These are phyloP conservation scores for Tylopilus sp. DNA, from an alignment of 768 basidiomycete species.

Conservation along the genomic window DNA sequence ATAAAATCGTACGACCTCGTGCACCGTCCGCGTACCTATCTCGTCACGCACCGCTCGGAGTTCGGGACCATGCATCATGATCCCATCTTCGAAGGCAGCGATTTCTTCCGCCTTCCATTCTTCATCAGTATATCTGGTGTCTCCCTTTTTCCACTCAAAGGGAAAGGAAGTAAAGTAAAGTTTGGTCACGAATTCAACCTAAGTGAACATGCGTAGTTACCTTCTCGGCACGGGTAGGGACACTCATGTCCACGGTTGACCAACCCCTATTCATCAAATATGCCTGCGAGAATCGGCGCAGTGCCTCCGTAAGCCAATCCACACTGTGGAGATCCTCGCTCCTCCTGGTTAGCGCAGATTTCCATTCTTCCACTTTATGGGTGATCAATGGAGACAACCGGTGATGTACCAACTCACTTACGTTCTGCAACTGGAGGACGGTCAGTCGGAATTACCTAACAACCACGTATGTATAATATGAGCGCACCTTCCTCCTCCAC, in stretches of 20 bases:
- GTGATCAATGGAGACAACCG: slow-evolving; percentile 1
- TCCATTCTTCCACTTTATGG: slow-evolving; percentile 62
- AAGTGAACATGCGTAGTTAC: slow-evolving; percentile 36
- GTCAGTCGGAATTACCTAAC: slow-evolving; percentile 22
- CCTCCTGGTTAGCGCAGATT: slow-evolving; percentile 51
- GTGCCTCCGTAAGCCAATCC: slow-evolving; percentile 81
- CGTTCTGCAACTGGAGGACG: slow-evolving; percentile 51
- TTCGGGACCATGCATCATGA: slow-evolving; percentile 71
- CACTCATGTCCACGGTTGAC: slow-evolving; percentile 62
- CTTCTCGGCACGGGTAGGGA: slow-evolving; percentile 57
- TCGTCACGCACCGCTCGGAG: slow-evolving; percentile 76
- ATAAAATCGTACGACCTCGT: slow-evolving; percentile 81
- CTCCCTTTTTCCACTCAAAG: slow-evolving; percentile 68
- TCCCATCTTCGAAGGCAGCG: slow-evolving; percentile 73
- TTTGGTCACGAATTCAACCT: slow-evolving; percentile 8
- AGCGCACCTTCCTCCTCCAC: slow-evolving; percentile 64
- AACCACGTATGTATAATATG: slow-evolving; percentile 10
- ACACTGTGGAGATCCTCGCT: slow-evolving; percentile 53
- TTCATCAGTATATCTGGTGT: slow-evolving; percentile 63
- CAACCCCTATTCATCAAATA: slow-evolving; percentile 54
- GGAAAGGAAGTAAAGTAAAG: slow-evolving; percentile 1
- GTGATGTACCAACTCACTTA: slow-evolving; percentile 30
- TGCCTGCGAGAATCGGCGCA: slow-evolving; percentile 69
- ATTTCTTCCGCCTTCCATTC: slow-evolving; percentile 70
- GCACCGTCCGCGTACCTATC: slow-evolving; percentile 61